These are phyloP conservation scores for Serendipita sp. DNA, from an alignment of 768 basidiomycete genomes.

Conservation along the genomic window DNA sequence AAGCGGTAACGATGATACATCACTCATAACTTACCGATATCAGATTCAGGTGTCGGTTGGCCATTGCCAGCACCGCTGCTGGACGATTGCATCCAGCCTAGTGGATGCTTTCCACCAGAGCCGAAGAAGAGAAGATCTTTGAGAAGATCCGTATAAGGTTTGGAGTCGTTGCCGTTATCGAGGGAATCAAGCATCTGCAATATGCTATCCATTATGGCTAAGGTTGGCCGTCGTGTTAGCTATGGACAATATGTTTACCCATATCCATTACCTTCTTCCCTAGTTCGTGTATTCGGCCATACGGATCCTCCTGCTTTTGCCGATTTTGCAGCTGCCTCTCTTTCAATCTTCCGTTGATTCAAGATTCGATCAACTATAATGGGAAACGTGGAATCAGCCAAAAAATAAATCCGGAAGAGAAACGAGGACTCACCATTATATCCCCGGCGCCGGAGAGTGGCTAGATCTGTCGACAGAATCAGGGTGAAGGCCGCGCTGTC, in stretches of 20 bases:
- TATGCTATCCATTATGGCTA: background rate
- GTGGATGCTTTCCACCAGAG: background rate
- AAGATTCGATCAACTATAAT: slow-evolving; percentile 73
- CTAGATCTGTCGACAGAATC: slow-evolving; percentile 79
- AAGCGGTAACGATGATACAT: background rate
- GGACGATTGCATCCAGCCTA: background rate
- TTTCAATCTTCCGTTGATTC: slow-evolving; percentile 60
- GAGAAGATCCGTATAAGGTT: slow-evolving; percentile 9
- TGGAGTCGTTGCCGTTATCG: slow-evolving; percentile 9
- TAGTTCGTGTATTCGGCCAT: slow-evolving; percentile 5
- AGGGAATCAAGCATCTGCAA: slow-evolving; percentile 3
- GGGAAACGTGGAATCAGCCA: background rate
- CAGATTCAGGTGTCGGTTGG: background rate
- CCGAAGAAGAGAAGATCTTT: background rate
- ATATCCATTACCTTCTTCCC: no score
- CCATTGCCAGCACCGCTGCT: background rate
- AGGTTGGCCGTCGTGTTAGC: slow-evolving; percentile 3
- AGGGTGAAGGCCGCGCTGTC: slow-evolving; percentile 85
- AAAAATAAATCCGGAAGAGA: no score
- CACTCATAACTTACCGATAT: background rate
- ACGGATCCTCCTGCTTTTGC: slow-evolving; percentile 22
- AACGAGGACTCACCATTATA: slow-evolving; percentile 48
- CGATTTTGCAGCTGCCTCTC: slow-evolving; percentile 35
- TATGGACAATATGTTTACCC: no score
- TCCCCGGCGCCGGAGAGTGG: slow-evolving; percentile 63